Conservation (phyloP, 2,329 filamentous ascomycete species). For the Cladosporium sp. region DNA sequence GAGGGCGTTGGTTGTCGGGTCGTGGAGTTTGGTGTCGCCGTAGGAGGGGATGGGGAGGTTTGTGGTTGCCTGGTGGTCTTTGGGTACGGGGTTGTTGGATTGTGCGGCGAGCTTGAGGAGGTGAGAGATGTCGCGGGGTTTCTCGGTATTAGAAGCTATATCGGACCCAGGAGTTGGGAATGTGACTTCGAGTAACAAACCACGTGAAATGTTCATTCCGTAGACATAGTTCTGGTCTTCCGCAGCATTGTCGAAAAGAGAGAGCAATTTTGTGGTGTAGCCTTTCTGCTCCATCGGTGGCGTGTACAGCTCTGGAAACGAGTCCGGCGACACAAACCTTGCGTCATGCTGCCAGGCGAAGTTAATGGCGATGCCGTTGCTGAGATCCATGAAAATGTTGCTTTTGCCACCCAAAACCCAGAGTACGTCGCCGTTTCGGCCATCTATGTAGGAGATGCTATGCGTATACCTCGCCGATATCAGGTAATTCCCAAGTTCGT, state of each 20-base stretch:
- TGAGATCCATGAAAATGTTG: conserved; percentile 19
- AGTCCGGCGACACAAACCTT: conserved; percentile 12
- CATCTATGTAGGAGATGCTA: conserved; percentile 42
- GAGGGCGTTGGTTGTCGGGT: background rate
- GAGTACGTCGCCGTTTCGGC: conserved; percentile 39
- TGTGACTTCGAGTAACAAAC: conserved; percentile 22
- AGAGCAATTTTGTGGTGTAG: conserved; percentile 17
- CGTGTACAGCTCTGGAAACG: conserved; percentile 14
- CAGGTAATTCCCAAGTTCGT: conserved; percentile 45
- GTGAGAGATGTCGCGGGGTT: background rate
- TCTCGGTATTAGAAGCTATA: background rate
- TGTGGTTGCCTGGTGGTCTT: background rate
- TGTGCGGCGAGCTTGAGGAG: background rate
- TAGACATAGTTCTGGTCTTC: conserved; percentile 24
- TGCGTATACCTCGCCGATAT: conserved; percentile 46
- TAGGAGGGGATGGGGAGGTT: background rate
- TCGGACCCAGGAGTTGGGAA: conserved; percentile 15
- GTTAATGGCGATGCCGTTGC: conserved; percentile 17
- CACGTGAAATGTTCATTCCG: conserved; percentile 18
- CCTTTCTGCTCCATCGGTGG: conserved; percentile 13
- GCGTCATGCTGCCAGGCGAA: conserved; percentile 22
- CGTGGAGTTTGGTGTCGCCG: background rate
- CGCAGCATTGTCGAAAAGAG: conserved; percentile 45
- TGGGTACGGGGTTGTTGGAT: background rate
- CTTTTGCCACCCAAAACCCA: conserved; percentile 40